Percentiles rank a stretch among this genome's conserved stretches.
Conservation (phyloP, 2,329 filamentous ascomycete genomes). For the Didymosphaeria variabile region DNA sequence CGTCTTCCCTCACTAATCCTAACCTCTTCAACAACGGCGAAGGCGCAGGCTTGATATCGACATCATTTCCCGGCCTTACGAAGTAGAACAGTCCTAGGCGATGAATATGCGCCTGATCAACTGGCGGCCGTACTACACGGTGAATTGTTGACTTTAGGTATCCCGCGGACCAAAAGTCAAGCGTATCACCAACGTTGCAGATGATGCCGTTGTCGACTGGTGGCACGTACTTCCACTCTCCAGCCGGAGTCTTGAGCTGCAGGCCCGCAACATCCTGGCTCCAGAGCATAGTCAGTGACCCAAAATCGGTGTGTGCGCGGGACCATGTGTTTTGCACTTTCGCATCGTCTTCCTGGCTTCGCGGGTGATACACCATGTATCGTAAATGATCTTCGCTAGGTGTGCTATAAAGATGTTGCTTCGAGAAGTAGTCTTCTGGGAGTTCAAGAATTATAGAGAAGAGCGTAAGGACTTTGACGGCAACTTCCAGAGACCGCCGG, state of each 20-base stretch:
- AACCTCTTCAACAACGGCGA: constrained; percentile 46
- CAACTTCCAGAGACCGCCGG: constrained; percentile 33
- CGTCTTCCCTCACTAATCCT: constrained; percentile 33
- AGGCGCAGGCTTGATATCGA: constrained; percentile 48
- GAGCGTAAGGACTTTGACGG: constrained; percentile 50
- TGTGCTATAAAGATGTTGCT: constrained; percentile 47
- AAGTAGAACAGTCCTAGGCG: constrained; percentile 55
- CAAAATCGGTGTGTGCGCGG: constrained; percentile 61
- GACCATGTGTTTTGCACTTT: constrained; percentile 54
- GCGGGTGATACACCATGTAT: constrained; percentile 56
- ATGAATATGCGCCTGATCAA: constrained; percentile 48
- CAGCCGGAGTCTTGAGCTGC: constrained; percentile 56
- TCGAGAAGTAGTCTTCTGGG: constrained; percentile 49
- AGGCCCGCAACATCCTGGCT: constrained; percentile 58
- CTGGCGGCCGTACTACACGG: constrained; percentile 58
- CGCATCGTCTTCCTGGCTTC: constrained; percentile 47
- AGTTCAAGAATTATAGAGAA: constrained; percentile 53
- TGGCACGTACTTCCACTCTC: constrained; percentile 59
- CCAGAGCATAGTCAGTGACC: constrained; percentile 58
- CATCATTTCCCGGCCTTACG: constrained; percentile 50
- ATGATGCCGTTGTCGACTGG: constrained; percentile 59
- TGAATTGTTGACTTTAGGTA: constrained; percentile 62
- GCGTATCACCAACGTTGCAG: constrained; percentile 58
- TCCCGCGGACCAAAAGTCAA: constrained; percentile 52
- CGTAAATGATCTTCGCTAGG: constrained; percentile 52